Evolutionary conservation across 2,329 filamentous ascomycete species (phyloP), one percentile per base, ranked within the genome.

Genomic region (Boeremia exigua): DNA sequence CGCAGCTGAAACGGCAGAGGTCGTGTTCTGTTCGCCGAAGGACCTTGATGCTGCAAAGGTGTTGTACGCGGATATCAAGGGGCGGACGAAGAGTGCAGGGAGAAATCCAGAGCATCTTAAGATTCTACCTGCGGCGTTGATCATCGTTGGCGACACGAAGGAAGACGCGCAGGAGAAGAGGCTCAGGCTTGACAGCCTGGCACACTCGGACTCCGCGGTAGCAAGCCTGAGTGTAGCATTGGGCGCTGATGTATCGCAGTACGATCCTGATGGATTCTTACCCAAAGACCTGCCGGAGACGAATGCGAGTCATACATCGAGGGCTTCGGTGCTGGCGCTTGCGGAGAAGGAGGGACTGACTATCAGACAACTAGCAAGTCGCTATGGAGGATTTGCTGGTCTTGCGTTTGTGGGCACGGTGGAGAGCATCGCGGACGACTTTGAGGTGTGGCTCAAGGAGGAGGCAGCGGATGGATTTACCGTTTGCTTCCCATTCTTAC

Each of bases 381-480:
- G 82, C 25, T 82, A 81, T 0, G 55, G 85, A 2, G 81, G 88
- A 62, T 84, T 87, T 59, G 82, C 89, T 46, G 84, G 83, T 25
- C 79, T 90, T 6, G 87, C 88, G 6, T 70, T 84, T 84, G 46
- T 66, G 72, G 82, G 4, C 60, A 88, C 85, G 0, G 77, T 87
- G 0, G 72, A 80, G 17, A 82, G 83, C 56, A 86, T 90, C 1
- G 88, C 86, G 0, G 87, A 91, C 67, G 81, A 83, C 46, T 78
- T 91, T 53, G 85, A 90, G 74, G 70, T 78, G 1, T 91, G 88
- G 87, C 78, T 90, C 0, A 64, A 76, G 4, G 86, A 88, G 65
- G 86, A 85, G 0, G 88, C 89, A 61, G 82, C 90, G 0, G 88
- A 91, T 68, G 88, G 88, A 0, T 91, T 91, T 72, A 91, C 91